phyloP scores from a whole-genome alignment of 768 basidiomycete genomes.

The Dioszegia hungarica region DNA sequence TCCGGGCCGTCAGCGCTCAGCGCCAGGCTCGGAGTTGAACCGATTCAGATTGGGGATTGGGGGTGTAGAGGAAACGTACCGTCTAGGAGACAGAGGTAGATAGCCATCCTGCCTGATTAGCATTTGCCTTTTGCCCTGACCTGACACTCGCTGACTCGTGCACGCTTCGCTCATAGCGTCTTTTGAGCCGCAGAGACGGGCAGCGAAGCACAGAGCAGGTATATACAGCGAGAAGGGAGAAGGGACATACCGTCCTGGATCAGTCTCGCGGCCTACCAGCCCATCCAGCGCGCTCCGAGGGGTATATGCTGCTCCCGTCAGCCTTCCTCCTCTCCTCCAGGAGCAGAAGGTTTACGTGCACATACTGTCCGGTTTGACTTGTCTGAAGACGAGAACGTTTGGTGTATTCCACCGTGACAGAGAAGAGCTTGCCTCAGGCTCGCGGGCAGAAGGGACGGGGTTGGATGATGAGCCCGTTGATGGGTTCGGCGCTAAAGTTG shows the following conservation, averaged over 20 bases:
- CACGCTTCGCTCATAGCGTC: too few relatives aligned
- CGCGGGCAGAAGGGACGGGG: too few relatives aligned
- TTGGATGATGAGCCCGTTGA: background rate
- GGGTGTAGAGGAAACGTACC: slow-evolving; percentile 16
- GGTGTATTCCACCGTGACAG: background rate
- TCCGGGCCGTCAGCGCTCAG: slow-evolving; percentile 13
- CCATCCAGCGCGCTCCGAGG: background rate
- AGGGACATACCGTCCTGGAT: slow-evolving; percentile 27
- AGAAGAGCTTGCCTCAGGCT: too few relatives aligned
- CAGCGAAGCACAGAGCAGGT: too few relatives aligned
- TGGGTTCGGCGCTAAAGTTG: background rate
- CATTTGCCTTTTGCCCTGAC: too few relatives aligned
- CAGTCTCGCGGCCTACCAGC: slow-evolving; percentile 16
- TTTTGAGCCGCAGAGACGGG: too few relatives aligned
- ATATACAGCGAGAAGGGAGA: background rate
- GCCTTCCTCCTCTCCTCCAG: background rate
- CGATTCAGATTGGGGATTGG: too few relatives aligned
- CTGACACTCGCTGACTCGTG: too few relatives aligned
- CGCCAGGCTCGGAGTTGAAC: too few relatives aligned
- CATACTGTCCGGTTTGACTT: background rate
- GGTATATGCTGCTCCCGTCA: background rate
- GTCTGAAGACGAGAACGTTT: background rate
- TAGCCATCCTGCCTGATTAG: slow-evolving; percentile 27
- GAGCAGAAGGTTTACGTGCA: background rate
- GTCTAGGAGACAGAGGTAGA: slow-evolving; percentile 34